These are phyloP conservation scores for Pseudomonodictys pantanalensis DNA, from an alignment of 495 filamentous ascomycete species.

Conservation along the genomic window DNA sequence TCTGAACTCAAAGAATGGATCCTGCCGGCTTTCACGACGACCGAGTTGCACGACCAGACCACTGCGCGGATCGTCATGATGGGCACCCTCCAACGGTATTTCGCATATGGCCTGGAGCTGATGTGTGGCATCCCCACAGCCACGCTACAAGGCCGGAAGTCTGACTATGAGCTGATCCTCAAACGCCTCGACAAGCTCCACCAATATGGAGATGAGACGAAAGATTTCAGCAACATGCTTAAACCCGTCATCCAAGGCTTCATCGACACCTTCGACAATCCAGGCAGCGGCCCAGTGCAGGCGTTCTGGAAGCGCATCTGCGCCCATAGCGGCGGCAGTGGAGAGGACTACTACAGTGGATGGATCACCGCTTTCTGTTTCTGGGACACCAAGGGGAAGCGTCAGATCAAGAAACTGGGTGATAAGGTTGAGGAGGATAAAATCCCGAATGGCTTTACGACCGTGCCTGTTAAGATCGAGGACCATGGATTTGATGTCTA, in stretches of 20 bases:
- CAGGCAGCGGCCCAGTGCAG: neutral
- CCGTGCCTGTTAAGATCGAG: slow-evolving; percentile 5
- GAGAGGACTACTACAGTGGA: neutral
- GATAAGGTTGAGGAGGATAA: neutral
- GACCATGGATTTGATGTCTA: neutral
- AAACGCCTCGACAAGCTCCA: slow-evolving; percentile 41
- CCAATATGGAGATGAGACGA: slow-evolving; percentile 43
- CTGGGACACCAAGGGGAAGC: slow-evolving; percentile 13
- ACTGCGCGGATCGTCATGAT: slow-evolving; percentile 46
- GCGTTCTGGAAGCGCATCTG: slow-evolving; percentile 30
- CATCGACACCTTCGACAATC: slow-evolving; percentile 26
- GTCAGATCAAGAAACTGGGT: neutral
- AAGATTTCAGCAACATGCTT: slow-evolving; percentile 7
- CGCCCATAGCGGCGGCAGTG: neutral
- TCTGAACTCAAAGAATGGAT: slow-evolving; percentile 43
- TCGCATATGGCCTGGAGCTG: slow-evolving; percentile 32
- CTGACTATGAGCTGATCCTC: slow-evolving; percentile 45
- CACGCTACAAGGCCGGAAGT: slow-evolving; percentile 46
- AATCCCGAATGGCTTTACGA: neutral
- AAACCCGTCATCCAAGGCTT: slow-evolving; percentile 19
- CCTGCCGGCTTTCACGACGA: slow-evolving; percentile 46
- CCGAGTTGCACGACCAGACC: slow-evolving; percentile 39
- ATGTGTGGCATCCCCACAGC: slow-evolving; percentile 51
- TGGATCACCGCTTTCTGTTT: slow-evolving; percentile 28
- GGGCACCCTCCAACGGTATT: slow-evolving; percentile 46